Conservation (phyloP, 495 filamentous ascomycete species). For the Collariella sp. region DNA sequence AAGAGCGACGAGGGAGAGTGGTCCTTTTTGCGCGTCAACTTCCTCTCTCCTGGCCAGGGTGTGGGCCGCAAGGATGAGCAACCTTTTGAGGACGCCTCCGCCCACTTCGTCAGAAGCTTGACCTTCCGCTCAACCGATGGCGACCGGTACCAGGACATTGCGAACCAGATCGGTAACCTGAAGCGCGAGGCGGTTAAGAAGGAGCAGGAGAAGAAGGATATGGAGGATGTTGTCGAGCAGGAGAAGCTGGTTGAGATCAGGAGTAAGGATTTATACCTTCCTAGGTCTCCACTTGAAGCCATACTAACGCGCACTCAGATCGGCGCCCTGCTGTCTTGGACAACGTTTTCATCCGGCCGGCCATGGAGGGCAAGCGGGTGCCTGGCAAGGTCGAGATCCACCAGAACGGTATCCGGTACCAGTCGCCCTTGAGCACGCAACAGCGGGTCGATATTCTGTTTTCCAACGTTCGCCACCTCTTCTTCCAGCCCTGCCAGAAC, state of each 20-base stretch:
- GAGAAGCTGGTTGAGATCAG: slow-evolving; percentile 89
- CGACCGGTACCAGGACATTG: slow-evolving; percentile 77
- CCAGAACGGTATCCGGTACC: slow-evolving; percentile 95
- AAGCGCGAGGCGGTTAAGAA: slow-evolving; percentile 82
- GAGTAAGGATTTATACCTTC: slow-evolving; percentile 47
- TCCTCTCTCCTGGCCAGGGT: slow-evolving; percentile 93
- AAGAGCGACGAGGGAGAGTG: slow-evolving; percentile 92
- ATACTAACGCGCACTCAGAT: slow-evolving; percentile 46
- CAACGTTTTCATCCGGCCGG: slow-evolving; percentile 88
- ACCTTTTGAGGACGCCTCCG: slow-evolving; percentile 91
- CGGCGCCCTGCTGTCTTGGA: slow-evolving; percentile 79
- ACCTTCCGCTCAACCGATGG: slow-evolving; percentile 88
- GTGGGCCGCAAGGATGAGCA: slow-evolving; percentile 97
- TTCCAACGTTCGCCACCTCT: slow-evolving; percentile 96
- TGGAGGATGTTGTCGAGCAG: slow-evolving; percentile 99
- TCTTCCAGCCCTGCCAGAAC: slow-evolving; percentile 94
- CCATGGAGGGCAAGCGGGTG: slow-evolving; percentile 90
- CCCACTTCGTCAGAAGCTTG: slow-evolving; percentile 90
- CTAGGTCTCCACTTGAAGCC: background rate
- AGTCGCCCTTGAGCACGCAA: slow-evolving; percentile 71
- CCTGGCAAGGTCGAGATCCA: slow-evolving; percentile 94
- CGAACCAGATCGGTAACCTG: slow-evolving; percentile 83
- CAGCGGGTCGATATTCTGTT: slow-evolving; percentile 90
- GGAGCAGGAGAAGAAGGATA: slow-evolving; percentile 97
- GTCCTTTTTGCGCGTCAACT: slow-evolving; percentile 91